Conservation (phyloP, 306 rosid species). For the Lithocarpus polystachyus region DNA sequence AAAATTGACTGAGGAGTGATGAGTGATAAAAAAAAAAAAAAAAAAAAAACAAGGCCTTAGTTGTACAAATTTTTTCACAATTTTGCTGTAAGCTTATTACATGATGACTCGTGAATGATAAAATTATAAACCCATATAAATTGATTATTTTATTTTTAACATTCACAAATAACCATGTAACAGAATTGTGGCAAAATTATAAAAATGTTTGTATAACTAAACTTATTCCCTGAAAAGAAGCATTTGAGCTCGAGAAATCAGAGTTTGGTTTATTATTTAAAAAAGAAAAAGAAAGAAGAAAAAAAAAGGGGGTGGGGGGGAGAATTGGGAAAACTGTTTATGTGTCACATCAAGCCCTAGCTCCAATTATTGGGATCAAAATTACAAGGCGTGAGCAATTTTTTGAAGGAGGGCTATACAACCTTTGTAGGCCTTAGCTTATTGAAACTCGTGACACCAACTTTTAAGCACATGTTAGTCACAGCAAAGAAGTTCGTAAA, state of each 20-base stretch:
- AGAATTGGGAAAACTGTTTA: background rate
- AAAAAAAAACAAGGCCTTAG: too few relatives aligned
- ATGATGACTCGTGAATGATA: accelerated
- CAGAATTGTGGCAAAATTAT: too few relatives aligned
- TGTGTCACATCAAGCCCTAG: constrained; percentile 21
- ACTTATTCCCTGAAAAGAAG: too few relatives aligned
- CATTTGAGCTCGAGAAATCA: too few relatives aligned
- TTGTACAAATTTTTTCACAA: too few relatives aligned
- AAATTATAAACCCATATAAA: too few relatives aligned
- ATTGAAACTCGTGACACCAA: constrained; percentile 29
- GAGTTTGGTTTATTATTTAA: background rate
- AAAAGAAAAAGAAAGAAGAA: background rate
- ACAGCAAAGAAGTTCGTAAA: constrained; percentile 18
- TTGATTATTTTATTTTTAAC: too few relatives aligned
- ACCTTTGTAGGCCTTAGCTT: constrained; percentile 9
- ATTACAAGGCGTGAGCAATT: constrained; percentile 12
- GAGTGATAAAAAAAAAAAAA: too few relatives aligned
- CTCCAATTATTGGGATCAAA: background rate
- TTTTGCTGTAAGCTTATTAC: too few relatives aligned
- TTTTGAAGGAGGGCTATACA: constrained; percentile 12
- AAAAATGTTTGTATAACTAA: too few relatives aligned
- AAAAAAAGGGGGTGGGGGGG: background rate
- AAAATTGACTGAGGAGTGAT: too few relatives aligned
- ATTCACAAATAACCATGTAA: accelerated
- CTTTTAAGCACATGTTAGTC: constrained; percentile 33